Conservation (phyloP, 345 rosid genomes). For the Eucalyptus curtisii region DNA sequence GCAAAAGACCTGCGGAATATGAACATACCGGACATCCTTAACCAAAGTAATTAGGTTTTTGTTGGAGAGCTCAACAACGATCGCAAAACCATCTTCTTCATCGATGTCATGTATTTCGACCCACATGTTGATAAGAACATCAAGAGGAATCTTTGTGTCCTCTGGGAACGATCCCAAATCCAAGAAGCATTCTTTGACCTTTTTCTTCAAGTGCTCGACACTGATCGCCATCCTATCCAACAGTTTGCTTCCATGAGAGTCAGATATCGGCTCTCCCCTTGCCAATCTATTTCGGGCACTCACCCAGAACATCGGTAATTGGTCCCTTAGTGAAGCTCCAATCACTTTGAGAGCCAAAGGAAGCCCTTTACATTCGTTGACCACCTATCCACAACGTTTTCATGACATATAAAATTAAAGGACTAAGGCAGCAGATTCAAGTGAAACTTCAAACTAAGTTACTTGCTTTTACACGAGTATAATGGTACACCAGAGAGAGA, state of each 20-base stretch:
- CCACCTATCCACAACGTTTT: constrained; percentile 31
- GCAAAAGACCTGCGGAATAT: not conserved
- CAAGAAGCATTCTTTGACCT: constrained; percentile 64
- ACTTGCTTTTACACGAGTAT: not conserved
- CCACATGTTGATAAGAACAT: constrained; percentile 86
- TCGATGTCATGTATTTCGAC: constrained; percentile 54
- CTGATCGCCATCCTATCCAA: constrained; percentile 75
- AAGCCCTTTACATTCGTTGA: constrained; percentile 78
- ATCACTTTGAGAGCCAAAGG: constrained; percentile 96
- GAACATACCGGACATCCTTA: constrained; percentile 54
- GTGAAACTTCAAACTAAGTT: not conserved
- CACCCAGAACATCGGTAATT: constrained; percentile 57
- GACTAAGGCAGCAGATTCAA: not conserved
- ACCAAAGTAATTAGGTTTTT: constrained; percentile 79
- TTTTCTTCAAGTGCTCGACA: constrained; percentile 26
- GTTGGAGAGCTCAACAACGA: constrained; percentile 58
- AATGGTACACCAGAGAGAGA: not conserved
- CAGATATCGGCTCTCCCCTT: constrained; percentile 65
- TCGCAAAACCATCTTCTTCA: constrained; percentile 48
- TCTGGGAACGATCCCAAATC: constrained; percentile 96
- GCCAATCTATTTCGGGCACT: constrained; percentile 52
- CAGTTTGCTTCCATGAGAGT: constrained; percentile 58
- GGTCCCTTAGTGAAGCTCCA: constrained; percentile 62
- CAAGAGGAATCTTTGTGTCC: constrained; percentile 85
- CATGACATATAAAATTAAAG: not conserved